phyloP scores from a whole-genome alignment of 2,329 filamentous ascomycete species.

The Talaromyces sp. region DNA sequence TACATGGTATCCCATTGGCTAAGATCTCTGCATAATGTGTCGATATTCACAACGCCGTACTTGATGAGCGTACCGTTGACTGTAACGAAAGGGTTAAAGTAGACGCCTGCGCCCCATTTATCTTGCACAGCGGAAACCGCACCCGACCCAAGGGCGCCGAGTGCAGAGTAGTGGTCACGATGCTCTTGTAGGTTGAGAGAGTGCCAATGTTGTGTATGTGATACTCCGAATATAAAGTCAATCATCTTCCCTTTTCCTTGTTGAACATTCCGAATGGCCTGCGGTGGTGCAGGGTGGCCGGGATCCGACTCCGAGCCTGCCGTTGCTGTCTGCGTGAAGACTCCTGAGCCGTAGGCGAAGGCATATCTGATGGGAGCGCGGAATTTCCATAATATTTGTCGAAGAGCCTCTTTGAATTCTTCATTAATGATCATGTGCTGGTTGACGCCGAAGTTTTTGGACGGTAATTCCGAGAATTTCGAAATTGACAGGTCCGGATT shows the following conservation, averaged over 20 bases:
- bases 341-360: constrained; percentile 95
- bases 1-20: constrained; percentile 93
- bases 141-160: constrained; percentile 80
- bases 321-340: constrained; percentile 74
- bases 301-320: constrained; percentile 37
- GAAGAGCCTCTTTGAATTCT: constrained; percentile 88
- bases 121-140: constrained; percentile 85
- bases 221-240: constrained; percentile 96
- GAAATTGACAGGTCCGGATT: constrained; percentile 69
- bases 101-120: constrained; percentile 85
- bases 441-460: constrained; percentile 84
- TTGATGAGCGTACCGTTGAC: constrained; percentile 96
- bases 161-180: constrained; percentile 84
- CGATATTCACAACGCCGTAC: constrained; percentile 93
- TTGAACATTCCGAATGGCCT: constrained; percentile 79
- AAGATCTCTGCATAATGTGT: constrained; percentile 83
- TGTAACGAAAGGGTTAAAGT: constrained; percentile 94
- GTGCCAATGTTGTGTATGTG: constrained; percentile 95
- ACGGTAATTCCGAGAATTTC: constrained; percentile 73
- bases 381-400: constrained; percentile 87
- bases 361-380: constrained; percentile 91
- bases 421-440: constrained; percentile 95
- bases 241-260: constrained; percentile 92
- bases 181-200: constrained; percentile 86
- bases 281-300: constrained; percentile 75